These are phyloP conservation scores for Jackrogersella multiformis DNA, from an alignment of 495 filamentous ascomycete species.

Conservation along the genomic window DNA sequence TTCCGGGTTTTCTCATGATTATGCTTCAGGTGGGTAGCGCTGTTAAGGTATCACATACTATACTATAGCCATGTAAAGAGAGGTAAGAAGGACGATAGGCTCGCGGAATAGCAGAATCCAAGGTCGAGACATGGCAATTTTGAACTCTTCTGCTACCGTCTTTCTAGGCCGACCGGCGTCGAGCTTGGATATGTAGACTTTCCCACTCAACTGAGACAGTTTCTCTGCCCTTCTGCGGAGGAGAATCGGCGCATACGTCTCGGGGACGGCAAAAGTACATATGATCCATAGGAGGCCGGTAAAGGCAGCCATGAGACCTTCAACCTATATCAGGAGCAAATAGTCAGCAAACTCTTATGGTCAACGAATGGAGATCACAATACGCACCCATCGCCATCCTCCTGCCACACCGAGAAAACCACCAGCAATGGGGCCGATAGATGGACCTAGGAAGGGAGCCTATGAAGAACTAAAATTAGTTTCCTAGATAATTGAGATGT, in stretches of 20 bases:
- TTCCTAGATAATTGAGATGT: neutral
- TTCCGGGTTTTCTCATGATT: neutral
- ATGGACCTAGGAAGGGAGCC: slow-evolving; percentile 76
- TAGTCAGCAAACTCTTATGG: neutral
- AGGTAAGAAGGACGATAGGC: slow-evolving; percentile 82
- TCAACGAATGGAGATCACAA: neutral
- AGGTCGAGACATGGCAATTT: slow-evolving; percentile 67
- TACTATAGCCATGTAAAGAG: slow-evolving; percentile 78
- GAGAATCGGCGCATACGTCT: slow-evolving; percentile 81
- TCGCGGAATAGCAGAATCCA: slow-evolving; percentile 80
- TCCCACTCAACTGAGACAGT: slow-evolving; percentile 73
- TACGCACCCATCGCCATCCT: slow-evolving; percentile 69
- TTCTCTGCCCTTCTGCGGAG: slow-evolving; percentile 74
- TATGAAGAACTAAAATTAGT: neutral
- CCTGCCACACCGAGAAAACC: slow-evolving; percentile 67
- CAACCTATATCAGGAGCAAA: slow-evolving; percentile 42
- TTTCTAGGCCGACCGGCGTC: slow-evolving; percentile 67
- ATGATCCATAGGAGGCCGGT: slow-evolving; percentile 68
- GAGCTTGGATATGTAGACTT: slow-evolving; percentile 63
- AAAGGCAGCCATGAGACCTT: slow-evolving; percentile 75
- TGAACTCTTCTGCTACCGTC: slow-evolving; percentile 55
- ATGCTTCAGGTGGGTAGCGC: slow-evolving; percentile 41
- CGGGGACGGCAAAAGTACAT: slow-evolving; percentile 75
- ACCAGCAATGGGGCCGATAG: slow-evolving; percentile 64
- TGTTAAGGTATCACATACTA: slow-evolving; percentile 56